A percentile compares a stretch with the other conserved stretches of the same genome.
These are phyloP conservation scores for Suhomyces bribrorum DNA, from an alignment of 1,139 yeast genomes.

Conservation along the genomic window DNA sequence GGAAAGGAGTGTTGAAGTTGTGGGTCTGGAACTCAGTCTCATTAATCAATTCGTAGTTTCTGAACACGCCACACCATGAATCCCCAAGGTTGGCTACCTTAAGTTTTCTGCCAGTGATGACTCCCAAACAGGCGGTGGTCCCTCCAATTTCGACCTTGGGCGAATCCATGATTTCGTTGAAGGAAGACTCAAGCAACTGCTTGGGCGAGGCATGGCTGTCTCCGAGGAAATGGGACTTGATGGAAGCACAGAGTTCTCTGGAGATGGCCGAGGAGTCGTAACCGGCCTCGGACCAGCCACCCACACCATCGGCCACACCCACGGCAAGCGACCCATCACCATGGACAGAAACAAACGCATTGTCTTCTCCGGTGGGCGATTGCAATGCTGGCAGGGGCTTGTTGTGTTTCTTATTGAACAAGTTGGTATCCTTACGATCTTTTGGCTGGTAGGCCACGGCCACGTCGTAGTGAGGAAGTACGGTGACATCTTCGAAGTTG, in stretches of 20 bases:
- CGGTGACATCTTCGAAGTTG: constrained; percentile 26
- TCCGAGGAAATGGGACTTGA: constrained; percentile 31
- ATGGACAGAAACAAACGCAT: constrained; percentile 58
- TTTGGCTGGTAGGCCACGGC: constrained; percentile 77
- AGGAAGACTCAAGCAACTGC: constrained; percentile 56
- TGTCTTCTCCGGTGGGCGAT: constrained; percentile 87
- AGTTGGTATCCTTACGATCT: constrained; percentile 54
- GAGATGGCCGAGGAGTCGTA: constrained; percentile 84
- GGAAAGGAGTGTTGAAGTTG: constrained; percentile 89
- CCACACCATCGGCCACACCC: constrained; percentile 97
- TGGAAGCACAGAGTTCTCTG: constrained; percentile 59
- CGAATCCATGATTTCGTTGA: constrained; percentile 49
- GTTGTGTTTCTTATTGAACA: constrained; percentile 36
- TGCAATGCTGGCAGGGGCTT: constrained; percentile 37
- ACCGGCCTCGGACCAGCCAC: constrained; percentile 95
- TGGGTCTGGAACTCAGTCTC: constrained; percentile 82
- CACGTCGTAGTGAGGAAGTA: constrained; percentile 47
- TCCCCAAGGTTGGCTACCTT: constrained; percentile 86
- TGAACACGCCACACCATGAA: constrained; percentile 88
- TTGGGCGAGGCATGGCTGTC: constrained; percentile 37
- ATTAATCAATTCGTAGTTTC: constrained; percentile 60
- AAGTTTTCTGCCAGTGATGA: constrained; percentile 54
- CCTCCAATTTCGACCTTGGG: constrained; percentile 85
- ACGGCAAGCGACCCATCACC: constrained; percentile 57
- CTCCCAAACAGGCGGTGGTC: constrained; percentile 91